Percentiles rank a stretch among this genome's conserved stretches.
phyloP scores from a whole-genome alignment of 202 grass and related monocot species.

The Schoenoplectus tabernaemontani region DNA sequence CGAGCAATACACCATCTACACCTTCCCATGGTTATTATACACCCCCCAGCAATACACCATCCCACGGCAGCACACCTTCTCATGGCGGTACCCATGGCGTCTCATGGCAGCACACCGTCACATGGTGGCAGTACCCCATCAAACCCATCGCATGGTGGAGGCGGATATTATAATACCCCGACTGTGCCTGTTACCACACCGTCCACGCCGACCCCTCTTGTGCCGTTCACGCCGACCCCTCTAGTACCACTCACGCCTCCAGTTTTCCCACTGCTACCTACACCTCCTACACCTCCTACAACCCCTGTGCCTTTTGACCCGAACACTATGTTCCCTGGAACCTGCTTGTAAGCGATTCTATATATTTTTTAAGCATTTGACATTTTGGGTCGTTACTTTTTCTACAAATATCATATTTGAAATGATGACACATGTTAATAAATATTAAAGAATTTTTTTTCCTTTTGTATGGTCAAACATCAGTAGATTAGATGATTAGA shows the following conservation, averaged over 20 bases:
- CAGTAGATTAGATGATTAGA: too few species aligned
- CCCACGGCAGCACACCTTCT: background rate
- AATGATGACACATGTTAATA: too few species aligned
- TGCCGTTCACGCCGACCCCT: too few species aligned
- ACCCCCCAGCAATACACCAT: background rate
- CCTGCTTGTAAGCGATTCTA: constrained; percentile 40
- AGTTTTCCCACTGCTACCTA: constrained; percentile 23
- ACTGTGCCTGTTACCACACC: constrained; percentile 10
- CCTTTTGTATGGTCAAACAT: too few species aligned
- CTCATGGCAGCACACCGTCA: constrained; percentile 14
- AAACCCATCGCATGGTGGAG: constrained; percentile 27
- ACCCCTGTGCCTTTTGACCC: constrained; percentile 62
- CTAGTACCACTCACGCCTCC: too few species aligned
- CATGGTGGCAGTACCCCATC: constrained; percentile 13
- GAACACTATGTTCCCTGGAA: constrained; percentile 47
- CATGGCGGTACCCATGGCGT: constrained; percentile 2
- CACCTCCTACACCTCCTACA: constrained; percentile 38
- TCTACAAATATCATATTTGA: background rate
- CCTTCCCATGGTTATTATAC: background rate
- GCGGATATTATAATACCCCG: constrained; percentile 28
- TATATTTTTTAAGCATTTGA: background rate
- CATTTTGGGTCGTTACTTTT: background rate
- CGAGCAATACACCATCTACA: constrained; percentile 11
- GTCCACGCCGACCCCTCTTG: too few species aligned
- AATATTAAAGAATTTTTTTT: too few species aligned